Conservation (phyloP, 2,329 filamentous ascomycete species). For the Microdochium bolleyi region DNA sequence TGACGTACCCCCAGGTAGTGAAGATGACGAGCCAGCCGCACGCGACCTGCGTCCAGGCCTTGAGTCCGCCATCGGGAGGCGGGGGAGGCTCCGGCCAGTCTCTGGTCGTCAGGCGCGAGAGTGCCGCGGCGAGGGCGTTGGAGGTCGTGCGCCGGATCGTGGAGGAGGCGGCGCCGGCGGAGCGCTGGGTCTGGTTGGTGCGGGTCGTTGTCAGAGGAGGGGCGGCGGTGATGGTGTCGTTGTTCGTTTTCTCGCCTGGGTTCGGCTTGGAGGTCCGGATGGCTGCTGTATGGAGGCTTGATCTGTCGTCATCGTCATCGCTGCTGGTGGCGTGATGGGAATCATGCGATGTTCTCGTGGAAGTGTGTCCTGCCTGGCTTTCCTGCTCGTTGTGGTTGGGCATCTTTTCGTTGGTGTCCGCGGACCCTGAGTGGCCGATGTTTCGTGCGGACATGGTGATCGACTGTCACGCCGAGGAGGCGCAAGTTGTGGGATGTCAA, state of each 20-base stretch:
- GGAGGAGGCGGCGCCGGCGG: neutral
- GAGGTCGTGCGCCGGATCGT: neutral
- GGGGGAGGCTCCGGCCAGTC: neutral
- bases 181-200: neutral
- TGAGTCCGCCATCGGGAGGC: constrained; percentile 9
- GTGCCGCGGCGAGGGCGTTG: neutral
- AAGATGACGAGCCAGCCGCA: constrained; percentile 30
- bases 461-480: no score
- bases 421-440: neutral
- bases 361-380: neutral
- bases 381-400: neutral
- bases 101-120: neutral
- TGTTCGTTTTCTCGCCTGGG: neutral
- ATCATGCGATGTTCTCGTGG: neutral
- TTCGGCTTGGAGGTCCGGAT: neutral
- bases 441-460: neutral
- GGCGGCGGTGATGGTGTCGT: neutral
- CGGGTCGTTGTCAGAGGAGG: neutral
- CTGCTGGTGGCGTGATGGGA: neutral
- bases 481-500: neutral
- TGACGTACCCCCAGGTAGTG: constrained; percentile 37
- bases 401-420: neutral
- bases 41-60: constrained; percentile 25
- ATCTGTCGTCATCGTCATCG: neutral
- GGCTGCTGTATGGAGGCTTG: neutral